These are phyloP conservation scores for Pseudozyma hubeiensis DNA, from an alignment of 1,284 basidiomycete species.

Conservation along the genomic window DNA sequence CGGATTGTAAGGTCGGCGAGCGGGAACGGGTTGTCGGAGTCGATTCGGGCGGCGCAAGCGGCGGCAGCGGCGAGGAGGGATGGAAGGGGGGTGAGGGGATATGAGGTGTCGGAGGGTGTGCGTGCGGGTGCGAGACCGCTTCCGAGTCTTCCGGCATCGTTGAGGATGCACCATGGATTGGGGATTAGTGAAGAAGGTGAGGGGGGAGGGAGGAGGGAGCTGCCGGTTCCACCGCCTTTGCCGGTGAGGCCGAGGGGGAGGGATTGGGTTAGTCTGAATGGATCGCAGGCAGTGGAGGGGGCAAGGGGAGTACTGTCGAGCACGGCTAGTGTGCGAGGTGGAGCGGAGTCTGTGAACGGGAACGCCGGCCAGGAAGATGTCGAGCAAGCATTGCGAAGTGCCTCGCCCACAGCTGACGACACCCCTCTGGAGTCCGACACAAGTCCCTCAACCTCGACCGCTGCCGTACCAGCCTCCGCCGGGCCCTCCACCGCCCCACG, in stretches of 20 bases:
- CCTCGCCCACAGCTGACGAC: not conserved
- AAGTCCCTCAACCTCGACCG: not conserved
- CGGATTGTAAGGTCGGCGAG: conserved; percentile 26
- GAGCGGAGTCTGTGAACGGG: not conserved
- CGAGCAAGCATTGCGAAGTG: not conserved
- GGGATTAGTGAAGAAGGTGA: conserved; percentile 11
- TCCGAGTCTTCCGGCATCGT: conserved; percentile 16
- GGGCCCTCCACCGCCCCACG: not conserved
- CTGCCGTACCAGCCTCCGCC: not conserved
- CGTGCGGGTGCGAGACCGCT: conserved; percentile 6
- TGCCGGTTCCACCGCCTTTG: conserved; percentile 34
- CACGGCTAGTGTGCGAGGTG: not conserved
- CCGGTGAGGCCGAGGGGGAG: conserved; percentile 20
- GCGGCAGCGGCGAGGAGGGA: conserved; percentile 37
- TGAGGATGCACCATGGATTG: conserved; percentile 15
- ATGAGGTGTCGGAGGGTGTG: conserved; percentile 18
- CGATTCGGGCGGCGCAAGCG: conserved; percentile 46
- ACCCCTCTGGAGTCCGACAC: no score
- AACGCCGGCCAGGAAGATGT: not conserved
- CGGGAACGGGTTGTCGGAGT: conserved; percentile 33
- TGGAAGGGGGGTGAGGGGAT: conserved; percentile 2
- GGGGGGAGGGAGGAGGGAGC: not conserved
- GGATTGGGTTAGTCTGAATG: conserved; percentile 12
- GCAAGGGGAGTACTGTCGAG: not conserved
- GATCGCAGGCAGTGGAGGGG: not conserved